Conservation (phyloP, 495 filamentous ascomycete genomes). For the Podospora pseudoanserina region DNA sequence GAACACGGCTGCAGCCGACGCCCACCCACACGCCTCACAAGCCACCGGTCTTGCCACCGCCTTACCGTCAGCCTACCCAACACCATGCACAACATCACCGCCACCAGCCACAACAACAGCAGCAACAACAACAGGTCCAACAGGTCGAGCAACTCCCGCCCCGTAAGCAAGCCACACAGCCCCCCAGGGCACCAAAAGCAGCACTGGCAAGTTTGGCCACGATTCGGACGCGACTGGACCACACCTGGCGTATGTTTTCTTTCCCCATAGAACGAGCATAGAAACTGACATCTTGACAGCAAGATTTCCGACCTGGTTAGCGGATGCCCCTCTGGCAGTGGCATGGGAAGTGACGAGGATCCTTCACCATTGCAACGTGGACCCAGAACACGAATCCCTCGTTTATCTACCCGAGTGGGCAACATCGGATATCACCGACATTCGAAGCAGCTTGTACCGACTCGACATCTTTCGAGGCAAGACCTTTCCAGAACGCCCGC, state of each 20-base stretch:
- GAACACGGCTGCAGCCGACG: not conserved
- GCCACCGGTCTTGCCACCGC: too few relatives aligned
- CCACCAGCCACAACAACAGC: not conserved
- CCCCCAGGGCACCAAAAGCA: not conserved
- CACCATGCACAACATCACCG: not conserved
- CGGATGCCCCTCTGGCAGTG: slow-evolving; percentile 39
- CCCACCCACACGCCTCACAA: not conserved
- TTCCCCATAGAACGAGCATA: not conserved
- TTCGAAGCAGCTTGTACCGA: slow-evolving; percentile 36
- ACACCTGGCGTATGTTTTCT: not conserved
- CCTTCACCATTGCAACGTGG: slow-evolving; percentile 40
- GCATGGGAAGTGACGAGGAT: slow-evolving; percentile 47
- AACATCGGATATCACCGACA: slow-evolving; percentile 24
- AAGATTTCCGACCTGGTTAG: slow-evolving; percentile 35
- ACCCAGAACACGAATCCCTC: slow-evolving; percentile 29
- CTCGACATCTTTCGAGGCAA: slow-evolving; percentile 37
- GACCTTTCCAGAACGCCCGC: slow-evolving; percentile 38
- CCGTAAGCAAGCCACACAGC: not conserved
- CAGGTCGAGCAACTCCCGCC: not conserved
- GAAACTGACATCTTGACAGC: slow-evolving; percentile 27
- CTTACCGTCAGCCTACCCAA: too few relatives aligned
- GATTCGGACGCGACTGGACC: not conserved
- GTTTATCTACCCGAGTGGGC: slow-evolving; percentile 38
- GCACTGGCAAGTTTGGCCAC: not conserved
- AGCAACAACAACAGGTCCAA: not conserved